These are phyloP conservation scores for Aphanocladium album DNA, from an alignment of 2,329 filamentous ascomycete genomes.

Conservation along the genomic window DNA sequence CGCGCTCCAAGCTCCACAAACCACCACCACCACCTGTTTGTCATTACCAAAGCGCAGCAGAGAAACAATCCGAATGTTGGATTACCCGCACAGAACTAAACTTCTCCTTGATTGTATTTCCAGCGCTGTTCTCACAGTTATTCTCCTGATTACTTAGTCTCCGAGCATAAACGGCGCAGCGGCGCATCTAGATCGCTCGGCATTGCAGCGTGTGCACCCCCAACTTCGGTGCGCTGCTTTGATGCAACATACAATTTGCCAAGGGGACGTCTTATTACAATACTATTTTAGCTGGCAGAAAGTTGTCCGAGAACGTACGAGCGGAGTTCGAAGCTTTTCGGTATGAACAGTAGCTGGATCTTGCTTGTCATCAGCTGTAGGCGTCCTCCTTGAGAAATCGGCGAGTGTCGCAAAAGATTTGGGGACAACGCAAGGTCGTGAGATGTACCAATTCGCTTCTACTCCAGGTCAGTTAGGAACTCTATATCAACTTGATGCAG, in stretches of 20 bases:
- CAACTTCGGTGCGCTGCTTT: background rate
- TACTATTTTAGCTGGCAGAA: no score
- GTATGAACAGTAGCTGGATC: no score
- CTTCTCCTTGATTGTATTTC: background rate
- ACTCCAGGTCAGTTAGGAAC: no score
- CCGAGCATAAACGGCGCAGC: no score
- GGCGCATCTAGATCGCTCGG: background rate
- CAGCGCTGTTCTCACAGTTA: background rate
- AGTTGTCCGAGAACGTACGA: background rate
- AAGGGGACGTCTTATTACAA: no score
- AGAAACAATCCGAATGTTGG: background rate
- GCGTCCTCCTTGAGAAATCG: no score
- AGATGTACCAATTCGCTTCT: no score
- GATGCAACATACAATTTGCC: background rate
- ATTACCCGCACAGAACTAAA: background rate
- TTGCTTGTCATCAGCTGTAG: no score
- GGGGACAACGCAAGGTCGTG: no score
- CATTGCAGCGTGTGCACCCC: background rate
- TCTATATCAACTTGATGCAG: no score
- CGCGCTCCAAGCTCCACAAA: background rate
- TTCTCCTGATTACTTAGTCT: background rate
- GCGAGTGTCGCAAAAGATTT: no score
- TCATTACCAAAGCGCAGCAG: background rate
- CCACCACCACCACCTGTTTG: background rate
- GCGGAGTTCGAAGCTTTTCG: background rate